phyloP scores from a whole-genome alignment of 306 rosid genomes.

The Acmispon strigosus region DNA sequence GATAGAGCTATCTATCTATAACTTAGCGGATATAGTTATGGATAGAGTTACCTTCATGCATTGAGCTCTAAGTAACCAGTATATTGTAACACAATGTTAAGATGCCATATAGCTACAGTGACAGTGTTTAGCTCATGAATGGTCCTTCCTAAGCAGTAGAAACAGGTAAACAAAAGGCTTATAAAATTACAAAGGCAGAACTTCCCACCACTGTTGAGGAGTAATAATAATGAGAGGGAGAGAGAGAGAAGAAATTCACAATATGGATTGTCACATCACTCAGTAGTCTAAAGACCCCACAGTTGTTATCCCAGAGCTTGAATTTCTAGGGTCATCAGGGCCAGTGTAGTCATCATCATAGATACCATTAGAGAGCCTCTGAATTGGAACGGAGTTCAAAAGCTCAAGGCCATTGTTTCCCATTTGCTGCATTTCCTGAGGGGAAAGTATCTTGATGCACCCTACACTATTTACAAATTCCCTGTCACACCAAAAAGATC shows the following conservation, averaged over 20 bases:
- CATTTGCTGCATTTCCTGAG: slow-evolving; percentile 93
- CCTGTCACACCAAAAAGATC: slow-evolving; percentile 39
- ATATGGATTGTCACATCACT: slow-evolving; percentile 40
- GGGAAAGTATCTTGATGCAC: slow-evolving; percentile 95
- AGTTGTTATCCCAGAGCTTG: slow-evolving; percentile 63
- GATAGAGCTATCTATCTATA: too few species aligned
- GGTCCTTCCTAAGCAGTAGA: slow-evolving; percentile 31
- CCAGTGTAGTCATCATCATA: slow-evolving; percentile 60
- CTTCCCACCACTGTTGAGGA: slow-evolving; percentile 32
- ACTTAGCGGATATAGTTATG: too few species aligned
- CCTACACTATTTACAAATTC: slow-evolving; percentile 93
- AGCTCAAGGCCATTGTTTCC: slow-evolving; percentile 74
- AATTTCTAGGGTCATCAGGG: slow-evolving; percentile 68
- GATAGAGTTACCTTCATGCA: slow-evolving; percentile 8
- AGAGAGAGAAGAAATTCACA: slow-evolving; percentile 28
- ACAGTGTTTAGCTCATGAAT: slow-evolving; percentile 54
- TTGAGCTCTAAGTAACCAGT: slow-evolving; percentile 35
- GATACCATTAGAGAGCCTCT: slow-evolving; percentile 63
- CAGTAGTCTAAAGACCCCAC: slow-evolving; percentile 86
- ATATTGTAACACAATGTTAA: slow-evolving; percentile 31
- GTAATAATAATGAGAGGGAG: slow-evolving; percentile 61
- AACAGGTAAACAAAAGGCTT: slow-evolving; percentile 18
- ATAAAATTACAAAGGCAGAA: slow-evolving; percentile 38
- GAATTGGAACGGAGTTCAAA: slow-evolving; percentile 64
- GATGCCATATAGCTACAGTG: slow-evolving; percentile 49